Percentiles rank a stretch among this genome's conserved stretches.
Conservation (phyloP, 768 basidiomycete genomes). For the Auricularia heimuer region DNA sequence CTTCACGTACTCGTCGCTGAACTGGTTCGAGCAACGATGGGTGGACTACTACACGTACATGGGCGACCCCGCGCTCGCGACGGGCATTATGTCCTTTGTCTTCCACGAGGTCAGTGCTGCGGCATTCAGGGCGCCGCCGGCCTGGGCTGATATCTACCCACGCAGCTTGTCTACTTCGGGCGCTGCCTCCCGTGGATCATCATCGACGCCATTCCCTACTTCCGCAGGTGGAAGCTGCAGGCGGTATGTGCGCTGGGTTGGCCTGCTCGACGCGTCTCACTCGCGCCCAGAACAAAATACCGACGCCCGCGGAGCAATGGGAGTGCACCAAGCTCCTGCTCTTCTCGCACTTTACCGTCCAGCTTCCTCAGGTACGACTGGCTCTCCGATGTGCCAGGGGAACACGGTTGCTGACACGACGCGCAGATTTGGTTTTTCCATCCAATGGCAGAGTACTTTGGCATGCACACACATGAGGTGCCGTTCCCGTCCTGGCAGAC, state of each 20-base stretch:
- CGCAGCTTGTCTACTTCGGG: slow-evolving; percentile 90
- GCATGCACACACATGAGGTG: slow-evolving; percentile 88
- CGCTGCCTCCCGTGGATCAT: slow-evolving; percentile 92
- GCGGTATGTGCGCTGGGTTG: slow-evolving; percentile 32
- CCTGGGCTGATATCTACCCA: background rate
- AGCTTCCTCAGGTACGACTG: slow-evolving; percentile 47
- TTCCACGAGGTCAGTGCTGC: slow-evolving; percentile 73
- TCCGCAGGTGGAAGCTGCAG: slow-evolving; percentile 89
- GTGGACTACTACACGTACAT: slow-evolving; percentile 77
- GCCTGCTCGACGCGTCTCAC: background rate
- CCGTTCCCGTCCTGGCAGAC: slow-evolving; percentile 70
- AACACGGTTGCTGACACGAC: slow-evolving; percentile 17
- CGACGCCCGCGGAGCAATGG: slow-evolving; percentile 80
- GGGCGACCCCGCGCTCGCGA: slow-evolving; percentile 85
- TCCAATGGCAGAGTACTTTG: slow-evolving; percentile 75
- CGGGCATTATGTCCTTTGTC: slow-evolving; percentile 85
- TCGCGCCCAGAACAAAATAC: slow-evolving; percentile 46
- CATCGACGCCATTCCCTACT: slow-evolving; percentile 90
- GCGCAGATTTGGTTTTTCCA: slow-evolving; percentile 78
- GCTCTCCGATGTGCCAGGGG: slow-evolving; percentile 17
- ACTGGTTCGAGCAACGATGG: slow-evolving; percentile 74
- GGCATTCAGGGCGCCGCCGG: background rate
- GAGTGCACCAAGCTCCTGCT: slow-evolving; percentile 91
- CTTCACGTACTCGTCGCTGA: slow-evolving; percentile 24
- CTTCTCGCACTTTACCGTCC: slow-evolving; percentile 91